phyloP scores from a whole-genome alignment of 306 rosid genomes.

The Cucurbita moschata region DNA sequence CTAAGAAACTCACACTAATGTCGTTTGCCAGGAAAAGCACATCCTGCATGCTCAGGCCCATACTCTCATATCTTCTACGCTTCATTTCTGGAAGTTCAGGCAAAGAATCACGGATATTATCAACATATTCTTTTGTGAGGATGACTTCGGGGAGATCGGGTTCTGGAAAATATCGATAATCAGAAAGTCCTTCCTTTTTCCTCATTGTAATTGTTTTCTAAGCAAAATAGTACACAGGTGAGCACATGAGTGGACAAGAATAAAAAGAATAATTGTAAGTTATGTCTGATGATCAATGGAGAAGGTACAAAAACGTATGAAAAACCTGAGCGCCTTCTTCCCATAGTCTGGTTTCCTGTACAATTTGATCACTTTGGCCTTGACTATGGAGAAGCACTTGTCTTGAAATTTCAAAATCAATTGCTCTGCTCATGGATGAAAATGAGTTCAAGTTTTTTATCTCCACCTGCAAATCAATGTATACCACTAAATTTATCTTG shows the following conservation, averaged over 20 bases:
- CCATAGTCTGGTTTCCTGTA: constrained; percentile 90
- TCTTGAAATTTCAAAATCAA: constrained; percentile 88
- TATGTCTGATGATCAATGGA: constrained; percentile 4
- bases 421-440: constrained; percentile 66
- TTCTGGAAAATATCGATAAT: constrained; percentile 94
- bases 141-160: constrained; percentile 84
- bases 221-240: constrained; percentile 12
- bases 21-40: constrained; percentile 82
- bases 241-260: constrained; percentile 12
- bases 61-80: constrained; percentile 66
- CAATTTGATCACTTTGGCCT: constrained; percentile 64
- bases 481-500: neutral
- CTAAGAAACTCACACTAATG: constrained; percentile 44
- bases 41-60: constrained; percentile 92
- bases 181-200: constrained; percentile 95
- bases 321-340: constrained; percentile 87
- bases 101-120: constrained; percentile 37
- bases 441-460: constrained; percentile 82
- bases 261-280: neutral
- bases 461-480: constrained; percentile 62
- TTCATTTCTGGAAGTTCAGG: constrained; percentile 94
- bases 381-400: constrained; percentile 62
- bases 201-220: constrained; percentile 92
- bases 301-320: constrained; percentile 8
- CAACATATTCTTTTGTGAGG: constrained; percentile 58